A percentile compares a stretch with the other conserved stretches of the same genome.
Conservation (phyloP, 352 stramenopile species). For the Phytophthora foliorum region DNA sequence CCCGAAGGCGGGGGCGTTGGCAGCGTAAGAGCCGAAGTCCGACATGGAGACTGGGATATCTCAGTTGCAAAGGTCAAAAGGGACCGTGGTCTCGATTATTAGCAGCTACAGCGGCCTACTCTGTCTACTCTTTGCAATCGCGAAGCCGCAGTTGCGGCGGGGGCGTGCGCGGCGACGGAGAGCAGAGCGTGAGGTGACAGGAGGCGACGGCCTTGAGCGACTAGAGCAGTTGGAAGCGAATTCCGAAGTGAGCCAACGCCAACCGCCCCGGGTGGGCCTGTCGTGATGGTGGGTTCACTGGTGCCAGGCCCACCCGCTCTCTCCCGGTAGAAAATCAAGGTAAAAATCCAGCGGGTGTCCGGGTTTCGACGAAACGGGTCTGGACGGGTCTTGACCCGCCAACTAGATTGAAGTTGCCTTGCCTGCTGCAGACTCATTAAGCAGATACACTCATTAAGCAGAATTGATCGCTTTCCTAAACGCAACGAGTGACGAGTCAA, state of each 20-base stretch:
- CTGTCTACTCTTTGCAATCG: constrained; percentile 20
- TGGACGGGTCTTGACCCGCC: neutral
- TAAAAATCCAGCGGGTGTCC: neutral
- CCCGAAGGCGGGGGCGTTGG: neutral
- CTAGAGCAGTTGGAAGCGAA: constrained; percentile 18
- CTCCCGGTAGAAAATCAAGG: constrained; percentile 21
- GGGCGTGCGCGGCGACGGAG: constrained; percentile 7
- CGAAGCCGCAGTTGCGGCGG: constrained; percentile 12
- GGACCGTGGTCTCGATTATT: constrained; percentile 22
- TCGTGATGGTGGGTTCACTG: neutral
- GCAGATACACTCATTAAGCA: too few species aligned
- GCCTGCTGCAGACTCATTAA: too few species aligned
- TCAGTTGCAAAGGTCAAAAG: constrained; percentile 11
- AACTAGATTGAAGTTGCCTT: neutral
- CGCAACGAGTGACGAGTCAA: too few species aligned
- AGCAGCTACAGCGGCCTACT: constrained; percentile 7
- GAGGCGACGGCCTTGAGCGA: constrained; percentile 6
- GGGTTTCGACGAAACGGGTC: neutral
- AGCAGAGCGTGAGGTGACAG: constrained; percentile 5
- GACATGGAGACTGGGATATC: constrained; percentile 8
- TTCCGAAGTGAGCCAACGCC: constrained; percentile 36
- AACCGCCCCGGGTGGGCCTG: neutral
- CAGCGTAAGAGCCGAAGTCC: constrained; percentile 3
- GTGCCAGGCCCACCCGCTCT: neutral
- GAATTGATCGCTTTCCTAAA: too few species aligned